phyloP scores from a whole-genome alignment of 148 eudicot species.

The Rhododendron vialii region DNA sequence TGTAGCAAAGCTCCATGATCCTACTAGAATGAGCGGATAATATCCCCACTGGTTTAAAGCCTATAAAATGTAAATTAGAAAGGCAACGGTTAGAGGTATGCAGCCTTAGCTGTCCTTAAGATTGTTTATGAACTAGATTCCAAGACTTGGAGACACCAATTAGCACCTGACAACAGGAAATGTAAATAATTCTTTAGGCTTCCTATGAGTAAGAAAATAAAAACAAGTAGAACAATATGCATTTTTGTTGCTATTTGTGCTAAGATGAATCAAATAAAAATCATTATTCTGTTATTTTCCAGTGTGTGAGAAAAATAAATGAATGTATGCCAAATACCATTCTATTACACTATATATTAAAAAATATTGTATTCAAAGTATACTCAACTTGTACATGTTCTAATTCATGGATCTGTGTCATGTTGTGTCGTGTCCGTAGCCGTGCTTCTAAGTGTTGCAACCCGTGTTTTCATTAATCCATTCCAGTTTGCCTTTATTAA shows the following conservation, averaged over 20 bases:
- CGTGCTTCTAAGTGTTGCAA: neutral
- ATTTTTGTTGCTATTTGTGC: neutral
- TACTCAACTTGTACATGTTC: neutral
- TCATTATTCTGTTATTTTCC: neutral
- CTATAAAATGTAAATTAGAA: slow-evolving; percentile 30
- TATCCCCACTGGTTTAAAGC: slow-evolving; percentile 95
- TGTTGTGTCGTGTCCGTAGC: neutral
- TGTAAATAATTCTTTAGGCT: neutral
- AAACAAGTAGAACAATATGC: neutral
- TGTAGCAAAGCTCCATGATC: slow-evolving; percentile 96
- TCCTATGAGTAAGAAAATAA: neutral
- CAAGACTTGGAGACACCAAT: slow-evolving; percentile 3
- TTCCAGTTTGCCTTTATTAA: neutral
- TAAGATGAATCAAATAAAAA: neutral
- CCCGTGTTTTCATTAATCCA: neutral
- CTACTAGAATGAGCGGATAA: slow-evolving; percentile 93
- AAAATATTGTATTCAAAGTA: neutral
- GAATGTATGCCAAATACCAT: neutral
- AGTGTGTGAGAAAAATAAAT: too few species aligned
- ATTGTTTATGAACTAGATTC: neutral
- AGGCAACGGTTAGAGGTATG: neutral
- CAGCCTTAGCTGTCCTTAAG: neutral
- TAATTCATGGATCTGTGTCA: neutral
- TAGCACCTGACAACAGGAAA: neutral
- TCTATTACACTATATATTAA: neutral